Percentiles rank a stretch among this genome's conserved stretches.
These are phyloP conservation scores for Rhododendron henanense DNA, from an alignment of 148 eudicot species.

Conservation along the genomic window DNA sequence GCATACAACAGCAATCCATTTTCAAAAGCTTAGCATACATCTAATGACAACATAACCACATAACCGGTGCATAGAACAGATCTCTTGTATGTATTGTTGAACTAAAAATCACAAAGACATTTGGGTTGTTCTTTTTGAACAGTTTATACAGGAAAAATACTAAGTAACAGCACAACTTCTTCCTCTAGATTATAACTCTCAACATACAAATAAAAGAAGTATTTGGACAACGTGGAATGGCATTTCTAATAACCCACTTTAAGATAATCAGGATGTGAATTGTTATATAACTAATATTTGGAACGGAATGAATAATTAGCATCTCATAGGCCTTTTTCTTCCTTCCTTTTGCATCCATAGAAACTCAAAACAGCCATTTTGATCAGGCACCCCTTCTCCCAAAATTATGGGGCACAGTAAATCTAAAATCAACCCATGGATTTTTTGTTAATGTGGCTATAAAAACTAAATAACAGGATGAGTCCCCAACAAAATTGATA, in stretches of 20 bases:
- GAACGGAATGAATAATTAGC: not conserved
- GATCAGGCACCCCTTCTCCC: not conserved
- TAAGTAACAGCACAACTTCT: not conserved
- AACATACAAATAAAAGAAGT: not conserved
- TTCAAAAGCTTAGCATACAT: not conserved
- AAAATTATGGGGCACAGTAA: not conserved
- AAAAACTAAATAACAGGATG: not conserved
- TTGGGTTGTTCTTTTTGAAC: not conserved
- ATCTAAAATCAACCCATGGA: not conserved
- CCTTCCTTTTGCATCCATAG: not conserved
- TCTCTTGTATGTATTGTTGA: not conserved
- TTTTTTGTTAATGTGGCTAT: not conserved
- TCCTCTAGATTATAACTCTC: not conserved
- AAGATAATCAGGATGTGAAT: not conserved
- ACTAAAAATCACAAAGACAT: not conserved
- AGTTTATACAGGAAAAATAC: not conserved
- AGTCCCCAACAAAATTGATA: not conserved
- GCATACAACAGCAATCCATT: not conserved
- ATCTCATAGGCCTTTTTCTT: not conserved
- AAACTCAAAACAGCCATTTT: not conserved
- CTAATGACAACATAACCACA: not conserved
- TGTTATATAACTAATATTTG: not conserved
- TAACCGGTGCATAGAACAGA: not conserved
- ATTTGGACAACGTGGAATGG: not conserved
- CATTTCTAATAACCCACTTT: not conserved